Evolutionary conservation across 108 stramenopile genomes (phyloP).

Genomic region (Cyclotella sp.): DNA sequence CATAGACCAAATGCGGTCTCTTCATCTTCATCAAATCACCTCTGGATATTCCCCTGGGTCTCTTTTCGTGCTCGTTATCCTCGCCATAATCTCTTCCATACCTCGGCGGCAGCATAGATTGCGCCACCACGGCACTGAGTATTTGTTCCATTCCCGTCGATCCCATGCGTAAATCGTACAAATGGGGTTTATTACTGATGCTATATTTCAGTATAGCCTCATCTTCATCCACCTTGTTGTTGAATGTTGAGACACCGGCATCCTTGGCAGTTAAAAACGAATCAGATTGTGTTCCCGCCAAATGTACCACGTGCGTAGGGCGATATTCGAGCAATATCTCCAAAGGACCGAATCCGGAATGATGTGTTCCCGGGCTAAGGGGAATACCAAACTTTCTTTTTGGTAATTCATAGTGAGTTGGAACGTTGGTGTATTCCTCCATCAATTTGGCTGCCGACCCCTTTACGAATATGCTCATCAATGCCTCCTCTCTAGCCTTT

Average conservation of each 20-base stretch:
- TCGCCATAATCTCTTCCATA: slow-evolving; percentile 1
- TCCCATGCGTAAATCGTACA: slow-evolving; percentile 65
- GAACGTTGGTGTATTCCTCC: not conserved
- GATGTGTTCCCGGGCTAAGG: slow-evolving; percentile 28
- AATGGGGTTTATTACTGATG: slow-evolving; percentile 39
- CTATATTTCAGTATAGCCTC: slow-evolving; percentile 26
- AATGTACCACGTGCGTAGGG: slow-evolving; percentile 83
- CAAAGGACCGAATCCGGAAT: slow-evolving; percentile 35
- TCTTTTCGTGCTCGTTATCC: not conserved
- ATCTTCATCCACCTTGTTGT: slow-evolving; percentile 27
- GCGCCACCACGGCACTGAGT: slow-evolving; percentile 37
- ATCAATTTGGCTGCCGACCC: not conserved
- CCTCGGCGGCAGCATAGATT: slow-evolving; percentile 31
- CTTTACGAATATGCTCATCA: slow-evolving; percentile 6
- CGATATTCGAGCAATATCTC: slow-evolving; percentile 43
- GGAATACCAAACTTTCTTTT: slow-evolving; percentile 36
- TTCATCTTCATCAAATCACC: slow-evolving; percentile 23
- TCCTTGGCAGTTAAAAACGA: slow-evolving; percentile 52
- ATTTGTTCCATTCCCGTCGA: slow-evolving; percentile 79
- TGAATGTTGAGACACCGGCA: not conserved
- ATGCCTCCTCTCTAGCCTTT: slow-evolving; percentile 25
- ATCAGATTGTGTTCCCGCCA: slow-evolving; percentile 61
- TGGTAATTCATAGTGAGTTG: slow-evolving; percentile 8
- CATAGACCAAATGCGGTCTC: slow-evolving; percentile 49
- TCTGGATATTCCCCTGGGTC: slow-evolving; percentile 20